phyloP scores from a whole-genome alignment of 306 rosid species.

The Lathyrus tuberosus region DNA sequence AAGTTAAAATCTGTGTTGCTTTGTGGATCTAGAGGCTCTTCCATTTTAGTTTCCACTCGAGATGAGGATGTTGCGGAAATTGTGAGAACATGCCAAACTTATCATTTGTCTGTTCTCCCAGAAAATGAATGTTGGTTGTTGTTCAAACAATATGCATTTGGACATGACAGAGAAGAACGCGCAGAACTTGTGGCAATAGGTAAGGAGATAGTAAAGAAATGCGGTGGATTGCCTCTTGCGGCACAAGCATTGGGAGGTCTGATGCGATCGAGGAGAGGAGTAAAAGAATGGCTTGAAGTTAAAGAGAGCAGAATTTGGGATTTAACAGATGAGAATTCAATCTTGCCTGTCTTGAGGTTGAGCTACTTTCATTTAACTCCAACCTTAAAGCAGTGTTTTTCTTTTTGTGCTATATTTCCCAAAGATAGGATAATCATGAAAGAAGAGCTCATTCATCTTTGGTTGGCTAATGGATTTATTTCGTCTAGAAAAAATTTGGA shows the following conservation, averaged over 20 bases:
- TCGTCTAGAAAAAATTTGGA: background rate
- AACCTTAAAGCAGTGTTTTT: background rate
- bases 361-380: background rate
- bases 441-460: background rate
- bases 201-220: slow-evolving; percentile 2
- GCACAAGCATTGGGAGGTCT: slow-evolving; percentile 27
- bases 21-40: background rate
- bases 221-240: background rate
- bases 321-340: background rate
- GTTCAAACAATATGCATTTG: slow-evolving; percentile 13
- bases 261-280: background rate
- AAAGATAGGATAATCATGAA: background rate
- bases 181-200: background rate
- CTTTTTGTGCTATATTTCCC: slow-evolving; percentile 3
- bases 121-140: background rate
- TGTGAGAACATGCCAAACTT: background rate
- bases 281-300: slow-evolving; percentile 7
- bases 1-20: background rate
- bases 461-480: background rate
- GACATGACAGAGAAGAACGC: background rate
- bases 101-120: background rate
- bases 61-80: slow-evolving; percentile 10
- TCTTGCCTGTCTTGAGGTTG: background rate
- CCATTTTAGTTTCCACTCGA: background rate
- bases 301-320: background rate